Conservation (phyloP, 202 grass and related monocot species). For the Eragrostis tef region DNA sequence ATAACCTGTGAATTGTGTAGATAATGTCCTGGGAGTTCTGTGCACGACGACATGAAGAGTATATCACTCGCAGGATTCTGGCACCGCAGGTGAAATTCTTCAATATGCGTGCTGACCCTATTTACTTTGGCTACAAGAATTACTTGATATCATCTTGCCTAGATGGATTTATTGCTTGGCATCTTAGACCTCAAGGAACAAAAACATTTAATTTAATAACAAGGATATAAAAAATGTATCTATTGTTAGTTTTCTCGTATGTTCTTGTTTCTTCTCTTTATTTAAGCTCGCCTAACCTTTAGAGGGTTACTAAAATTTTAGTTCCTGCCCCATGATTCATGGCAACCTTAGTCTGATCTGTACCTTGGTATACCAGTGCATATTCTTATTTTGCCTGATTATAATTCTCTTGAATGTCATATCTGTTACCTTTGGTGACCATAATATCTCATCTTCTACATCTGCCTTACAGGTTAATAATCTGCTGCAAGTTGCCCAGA, state of each 20-base stretch:
- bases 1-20: conserved; percentile 52
- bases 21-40: conserved; percentile 99
- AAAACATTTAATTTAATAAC: background rate
- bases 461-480: conserved; percentile 69
- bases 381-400: conserved; percentile 32
- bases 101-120: background rate
- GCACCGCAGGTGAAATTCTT: conserved; percentile 68
- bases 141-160: background rate
- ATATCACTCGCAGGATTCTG: conserved; percentile 74
- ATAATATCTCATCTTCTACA: conserved; percentile 24
- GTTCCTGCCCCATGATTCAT: background rate
- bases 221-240: background rate
- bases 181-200: background rate
- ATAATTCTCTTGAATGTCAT: background rate
- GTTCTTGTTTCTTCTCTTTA: conserved; percentile 15
- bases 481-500: conserved; percentile 80
- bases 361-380: background rate
- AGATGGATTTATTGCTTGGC: conserved; percentile 7
- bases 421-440: background rate
- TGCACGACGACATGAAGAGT: conserved; percentile 76
- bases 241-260: background rate
- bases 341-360: background rate
- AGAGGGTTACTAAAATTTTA: conserved; percentile 6
- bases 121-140: conserved; percentile 14
- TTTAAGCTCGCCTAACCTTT: background rate